These are phyloP conservation scores for Curvularia verruculosa DNA, from an alignment of 2,329 filamentous ascomycete genomes.

Conservation along the genomic window DNA sequence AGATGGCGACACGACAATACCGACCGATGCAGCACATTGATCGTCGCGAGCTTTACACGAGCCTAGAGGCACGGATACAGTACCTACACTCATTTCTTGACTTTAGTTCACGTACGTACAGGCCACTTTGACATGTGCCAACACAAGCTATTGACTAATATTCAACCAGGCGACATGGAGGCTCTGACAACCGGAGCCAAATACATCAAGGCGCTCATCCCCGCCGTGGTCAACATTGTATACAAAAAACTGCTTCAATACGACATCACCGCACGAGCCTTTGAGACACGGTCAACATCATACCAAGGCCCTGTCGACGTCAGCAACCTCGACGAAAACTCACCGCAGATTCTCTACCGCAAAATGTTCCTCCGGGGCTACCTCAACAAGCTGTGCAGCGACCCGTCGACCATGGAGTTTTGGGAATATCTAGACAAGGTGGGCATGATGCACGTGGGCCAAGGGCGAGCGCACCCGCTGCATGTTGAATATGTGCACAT, in stretches of 20 bases:
- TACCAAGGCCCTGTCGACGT: constrained; percentile 70
- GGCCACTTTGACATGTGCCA: background rate
- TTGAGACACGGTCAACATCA: constrained; percentile 65
- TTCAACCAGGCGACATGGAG: constrained; percentile 66
- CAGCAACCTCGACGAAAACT: constrained; percentile 67
- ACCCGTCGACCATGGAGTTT: constrained; percentile 76
- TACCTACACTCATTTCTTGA: constrained; percentile 80
- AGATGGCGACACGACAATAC: constrained; percentile 34
- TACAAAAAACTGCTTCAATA: constrained; percentile 81
- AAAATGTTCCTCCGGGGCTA: constrained; percentile 82
- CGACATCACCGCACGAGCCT: constrained; percentile 81
- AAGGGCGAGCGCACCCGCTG: constrained; percentile 72
- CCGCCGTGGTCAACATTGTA: constrained; percentile 81
- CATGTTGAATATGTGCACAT: constrained; percentile 84
- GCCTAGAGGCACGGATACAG: constrained; percentile 70
- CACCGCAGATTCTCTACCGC: constrained; percentile 75
- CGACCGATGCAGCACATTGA: constrained; percentile 65
- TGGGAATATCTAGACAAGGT: constrained; percentile 88
- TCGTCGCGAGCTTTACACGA: constrained; percentile 73
- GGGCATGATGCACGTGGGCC: constrained; percentile 82
- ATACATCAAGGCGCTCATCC: constrained; percentile 82
- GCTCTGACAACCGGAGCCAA: constrained; percentile 72
- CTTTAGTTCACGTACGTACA: constrained; percentile 68
- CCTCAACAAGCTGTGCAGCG: constrained; percentile 74
- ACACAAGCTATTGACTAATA: background rate